phyloP scores from a whole-genome alignment of 208 protist species.

The Entamoeba invadens region DNA sequence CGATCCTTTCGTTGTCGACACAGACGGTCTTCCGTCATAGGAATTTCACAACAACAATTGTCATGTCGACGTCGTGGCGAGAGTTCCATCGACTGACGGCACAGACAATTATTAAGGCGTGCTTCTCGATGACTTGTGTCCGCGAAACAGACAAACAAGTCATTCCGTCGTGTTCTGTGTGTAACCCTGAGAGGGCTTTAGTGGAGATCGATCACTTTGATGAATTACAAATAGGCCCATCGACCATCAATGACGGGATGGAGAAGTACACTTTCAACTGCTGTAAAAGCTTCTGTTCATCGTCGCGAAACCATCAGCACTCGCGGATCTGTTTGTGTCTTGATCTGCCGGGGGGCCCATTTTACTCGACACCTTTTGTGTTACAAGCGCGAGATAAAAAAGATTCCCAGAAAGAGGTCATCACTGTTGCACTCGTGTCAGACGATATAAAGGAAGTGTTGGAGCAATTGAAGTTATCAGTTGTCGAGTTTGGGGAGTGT shows the following conservation, averaged over 20 bases:
- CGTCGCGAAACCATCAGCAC: not conserved
- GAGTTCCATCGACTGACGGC: not conserved
- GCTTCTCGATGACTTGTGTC: not conserved
- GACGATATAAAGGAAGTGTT: not conserved
- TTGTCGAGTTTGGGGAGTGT: not conserved
- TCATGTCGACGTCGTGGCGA: not conserved
- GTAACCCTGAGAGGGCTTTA: not conserved
- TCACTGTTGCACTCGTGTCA: not conserved
- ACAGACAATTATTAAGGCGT: not conserved
- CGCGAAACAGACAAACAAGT: not conserved
- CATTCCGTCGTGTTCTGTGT: not conserved
- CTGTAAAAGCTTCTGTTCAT: not conserved
- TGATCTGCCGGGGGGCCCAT: not conserved
- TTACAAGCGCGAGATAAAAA: not conserved
- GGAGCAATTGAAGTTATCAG: not conserved
- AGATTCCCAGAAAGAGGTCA: not conserved
- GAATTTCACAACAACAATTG: not conserved
- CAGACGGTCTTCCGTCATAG: not conserved
- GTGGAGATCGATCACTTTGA: not conserved
- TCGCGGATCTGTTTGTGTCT: not conserved
- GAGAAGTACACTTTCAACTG: not conserved
- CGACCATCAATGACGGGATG: not conserved
- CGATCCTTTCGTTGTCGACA: not conserved
- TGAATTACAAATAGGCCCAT: not conserved
- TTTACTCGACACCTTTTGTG: not conserved